Evolutionary conservation across 257 asterid species (phyloP), one percentile per base, ranked within the genome.

Genomic region (Solanum tarijense): DNA sequence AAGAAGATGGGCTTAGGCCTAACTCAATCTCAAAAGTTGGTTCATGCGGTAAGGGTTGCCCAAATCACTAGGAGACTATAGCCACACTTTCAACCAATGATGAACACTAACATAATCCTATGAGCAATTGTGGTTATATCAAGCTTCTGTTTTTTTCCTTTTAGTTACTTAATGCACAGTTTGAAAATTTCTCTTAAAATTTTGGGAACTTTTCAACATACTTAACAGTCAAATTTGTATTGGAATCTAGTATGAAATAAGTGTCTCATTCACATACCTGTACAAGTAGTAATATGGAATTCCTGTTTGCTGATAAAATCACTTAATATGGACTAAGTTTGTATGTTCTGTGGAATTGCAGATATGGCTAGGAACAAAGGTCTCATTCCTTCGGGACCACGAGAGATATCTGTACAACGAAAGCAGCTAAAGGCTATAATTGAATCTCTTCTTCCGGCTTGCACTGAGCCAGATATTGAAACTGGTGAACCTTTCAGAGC

Each of bases 321-420:
- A 5, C 11, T 10, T 29, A 81, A 27, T 81, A 31, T 46, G 85
- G 85, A 48, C 39, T 29, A 81, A 81, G 29, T 29, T 81, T 36
- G 35, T 11, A 38, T 31, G 75, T 82, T 83, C 75, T 35, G 86
- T 87, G 88, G 29, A 34, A 85, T 48, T 89, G 91, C 87, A 97
- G 99, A 94, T 92, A 96, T 97, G 99, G 99, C 98, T 75, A 94
- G 99, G 91, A 97, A 96, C 90, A 97, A 96, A 92, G 99, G 99
- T 78, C 95, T 97, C 83, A 93, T 97, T 92, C 98, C 99, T 84
- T 97, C 96, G 46, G 92, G 95, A 66, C 98, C 98, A 0, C 96
- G 98, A 87, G 99, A 97, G 87, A 94, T 97, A 87, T 90, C 95
- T 75, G 84, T 86, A 62, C 99, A 97, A 81, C 94, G 99, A 46